Evolutionary conservation across 495 filamentous ascomycete genomes (phyloP), one percentile per base, ranked within the genome.

Genomic region (Antarctomyces pellizariae): DNA sequence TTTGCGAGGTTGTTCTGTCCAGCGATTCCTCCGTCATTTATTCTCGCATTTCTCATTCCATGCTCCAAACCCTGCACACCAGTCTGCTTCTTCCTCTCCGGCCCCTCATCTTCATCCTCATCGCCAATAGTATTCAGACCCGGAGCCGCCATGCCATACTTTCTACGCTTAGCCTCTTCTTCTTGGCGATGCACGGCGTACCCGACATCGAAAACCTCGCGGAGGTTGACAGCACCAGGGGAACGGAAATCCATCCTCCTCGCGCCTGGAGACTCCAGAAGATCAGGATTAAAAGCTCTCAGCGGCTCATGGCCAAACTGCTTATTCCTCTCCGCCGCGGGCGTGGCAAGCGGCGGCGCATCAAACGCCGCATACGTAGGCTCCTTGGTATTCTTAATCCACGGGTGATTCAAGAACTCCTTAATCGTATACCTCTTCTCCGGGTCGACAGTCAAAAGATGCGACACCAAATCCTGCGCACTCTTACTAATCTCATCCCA

Each of bases 401-500:
- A 97, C 0, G 89, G 86, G 42, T 97, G 86, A 17, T 56, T 60
- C 29, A 93, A 57, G 53, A 93, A 93, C 36, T 93, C 65, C 34
- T 58, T 62, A 46, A 93, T 93, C 1, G 69, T 76, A 50, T 76
- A 92, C 1, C 83, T 71, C 50, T 84, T 77, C 24, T 83, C 75
- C 2, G 83, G 83, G 43, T 93, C 80, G 28, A 93, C 83, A 11
- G 78, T 83, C 22, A 93, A 59, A 3, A 97, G 67, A 46, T 95
- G 86, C 0, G 77, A 78, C 25, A 97, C 80, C 3, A 97, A 50
- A 41, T 97, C 89, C 44, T 95, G 77, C 1, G 86, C 86, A 0
- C 77, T 69, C 49, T 91, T 84, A 36, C 83, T 92, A 33, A 95
- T 95, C 34, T 93, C 82, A 39, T 97, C 86, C 86, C 86, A 97